Percentiles rank a stretch among this genome's conserved stretches.
Evolutionary conservation across 306 rosid species (phyloP).

Genomic region (Lagenaria siceraria): DNA sequence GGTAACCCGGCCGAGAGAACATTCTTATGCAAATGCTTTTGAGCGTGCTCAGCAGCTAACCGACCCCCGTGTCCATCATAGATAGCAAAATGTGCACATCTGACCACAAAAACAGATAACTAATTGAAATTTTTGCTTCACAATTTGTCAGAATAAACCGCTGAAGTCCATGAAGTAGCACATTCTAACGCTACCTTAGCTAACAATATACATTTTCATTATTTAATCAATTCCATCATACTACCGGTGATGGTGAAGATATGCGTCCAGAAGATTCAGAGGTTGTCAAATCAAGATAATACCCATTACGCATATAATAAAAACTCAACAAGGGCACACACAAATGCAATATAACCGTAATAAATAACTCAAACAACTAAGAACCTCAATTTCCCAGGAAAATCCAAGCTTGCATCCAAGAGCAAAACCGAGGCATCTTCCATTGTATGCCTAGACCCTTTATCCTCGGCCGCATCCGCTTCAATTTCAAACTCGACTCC

Average conservation of each 20-base stretch:
- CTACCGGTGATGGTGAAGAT: not conserved
- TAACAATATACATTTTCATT: not conserved
- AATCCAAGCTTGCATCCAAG: slow-evolving; percentile 42
- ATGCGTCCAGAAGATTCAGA: too few relatives aligned
- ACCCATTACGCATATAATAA: not conserved
- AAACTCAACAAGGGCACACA: not conserved
- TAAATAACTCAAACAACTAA: not conserved
- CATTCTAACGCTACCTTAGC: not conserved
- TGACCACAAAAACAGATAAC: slow-evolving; percentile 15
- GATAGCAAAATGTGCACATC: slow-evolving; percentile 78
- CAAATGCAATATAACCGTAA: not conserved
- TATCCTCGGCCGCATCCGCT: slow-evolving; percentile 74
- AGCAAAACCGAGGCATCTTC: slow-evolving; percentile 75
- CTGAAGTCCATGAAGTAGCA: not conserved
- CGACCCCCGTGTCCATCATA: slow-evolving; percentile 96
- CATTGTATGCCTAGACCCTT: slow-evolving; percentile 75
- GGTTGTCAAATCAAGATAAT: not conserved
- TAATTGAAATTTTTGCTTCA: not conserved
- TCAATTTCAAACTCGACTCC: slow-evolving; percentile 42
- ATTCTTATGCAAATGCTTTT: slow-evolving; percentile 60
- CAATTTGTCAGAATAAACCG: not conserved
- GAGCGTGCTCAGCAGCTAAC: slow-evolving; percentile 75
- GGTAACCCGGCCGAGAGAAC: slow-evolving; percentile 87
- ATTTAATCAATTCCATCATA: not conserved
- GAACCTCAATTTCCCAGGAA: slow-evolving; percentile 60